phyloP scores from a whole-genome alignment of 176 grass and related monocot genomes.

The Saccharum officinarum region DNA sequence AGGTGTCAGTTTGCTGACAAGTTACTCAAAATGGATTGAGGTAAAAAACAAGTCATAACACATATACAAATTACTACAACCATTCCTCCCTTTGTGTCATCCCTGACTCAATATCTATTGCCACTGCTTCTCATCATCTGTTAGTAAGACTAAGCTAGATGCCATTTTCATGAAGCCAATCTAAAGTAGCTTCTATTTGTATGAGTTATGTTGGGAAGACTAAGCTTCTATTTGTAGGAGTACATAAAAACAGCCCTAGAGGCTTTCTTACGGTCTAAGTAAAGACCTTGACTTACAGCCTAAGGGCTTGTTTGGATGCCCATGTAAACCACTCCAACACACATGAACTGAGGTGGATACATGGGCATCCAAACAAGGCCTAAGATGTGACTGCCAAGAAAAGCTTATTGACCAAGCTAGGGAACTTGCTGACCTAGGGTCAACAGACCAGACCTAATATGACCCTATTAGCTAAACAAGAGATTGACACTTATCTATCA shows the following conservation, averaged over 20 bases:
- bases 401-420: no score
- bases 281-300: not conserved
- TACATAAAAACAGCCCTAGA: not conserved
- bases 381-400: not conserved
- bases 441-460: no score
- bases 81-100: not conserved
- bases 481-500: no score
- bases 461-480: no score
- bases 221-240: not conserved
- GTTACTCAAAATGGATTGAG: constrained; percentile 13
- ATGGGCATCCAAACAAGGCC: no score
- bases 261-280: not conserved
- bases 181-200: not conserved
- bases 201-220: not conserved
- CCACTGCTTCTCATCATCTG: not conserved
- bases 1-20: constrained; percentile 31
- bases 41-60: not conserved
- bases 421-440: no score
- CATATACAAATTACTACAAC: not conserved
- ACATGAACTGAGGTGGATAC: no score
- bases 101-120: not conserved
- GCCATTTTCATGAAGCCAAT: not conserved
- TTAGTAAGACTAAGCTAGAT: constrained; percentile 2
- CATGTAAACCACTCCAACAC: no score
- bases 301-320: no score